Conservation (phyloP, 176 grass and related monocot genomes). For the Typha latifolia region DNA sequence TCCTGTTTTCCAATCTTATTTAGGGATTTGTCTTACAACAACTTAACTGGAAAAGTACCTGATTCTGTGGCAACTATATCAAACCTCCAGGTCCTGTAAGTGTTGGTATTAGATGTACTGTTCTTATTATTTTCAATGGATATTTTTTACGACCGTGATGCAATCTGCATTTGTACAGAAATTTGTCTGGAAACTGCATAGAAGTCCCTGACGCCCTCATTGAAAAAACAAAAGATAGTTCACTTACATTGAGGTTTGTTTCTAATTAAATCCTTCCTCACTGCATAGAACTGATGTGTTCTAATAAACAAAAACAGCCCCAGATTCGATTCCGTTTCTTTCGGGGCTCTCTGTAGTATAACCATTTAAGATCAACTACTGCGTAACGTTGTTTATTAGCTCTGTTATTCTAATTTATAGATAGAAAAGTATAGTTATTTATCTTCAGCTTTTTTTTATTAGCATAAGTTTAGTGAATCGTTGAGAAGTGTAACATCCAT, state of each 20-base stretch:
- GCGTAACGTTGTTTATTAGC: no score
- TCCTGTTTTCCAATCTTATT: constrained; percentile 4
- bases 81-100: constrained; percentile 47
- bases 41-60: constrained; percentile 49
- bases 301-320: no score
- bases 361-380: no score
- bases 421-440: background rate
- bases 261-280: background rate
- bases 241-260: constrained; percentile 41
- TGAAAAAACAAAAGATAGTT: constrained; percentile 33
- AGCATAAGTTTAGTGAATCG: no score
- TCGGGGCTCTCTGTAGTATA: no score
- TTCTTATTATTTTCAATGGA: background rate
- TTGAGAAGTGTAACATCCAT: no score
- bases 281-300: no score
- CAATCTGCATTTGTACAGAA: constrained; percentile 2
- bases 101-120: background rate
- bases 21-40: constrained; percentile 66
- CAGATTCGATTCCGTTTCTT: no score
- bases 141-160: background rate
- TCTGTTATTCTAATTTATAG: background rate
- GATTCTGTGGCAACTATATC: constrained; percentile 28
- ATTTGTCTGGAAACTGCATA: no score
- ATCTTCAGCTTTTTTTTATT: background rate
- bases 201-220: constrained; percentile 25